Base-by-base conservation (phyloP, 1,284 basidiomycete species). In the Ganoderma lucidum region DNA sequence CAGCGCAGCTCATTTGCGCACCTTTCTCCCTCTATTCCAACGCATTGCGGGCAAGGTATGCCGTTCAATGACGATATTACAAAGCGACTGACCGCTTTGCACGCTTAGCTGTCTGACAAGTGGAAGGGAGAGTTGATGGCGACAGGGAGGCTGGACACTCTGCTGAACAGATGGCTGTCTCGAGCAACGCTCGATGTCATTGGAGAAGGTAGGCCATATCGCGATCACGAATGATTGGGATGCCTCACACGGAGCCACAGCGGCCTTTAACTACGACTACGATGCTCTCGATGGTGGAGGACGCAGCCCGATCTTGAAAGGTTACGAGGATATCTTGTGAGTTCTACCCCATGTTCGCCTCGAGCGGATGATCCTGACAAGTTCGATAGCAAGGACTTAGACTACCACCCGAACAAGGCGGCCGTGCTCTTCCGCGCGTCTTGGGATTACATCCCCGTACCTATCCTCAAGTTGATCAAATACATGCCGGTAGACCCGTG, bases 261-360 rank as follows among this genome's bases (percentile, higher is more conserved):
- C 75, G 19, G 79, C 79, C 0, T 81, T 81, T 32, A 74, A 76
- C 55, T 77, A 76, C 68, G 70, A 77, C 4, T 80, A 80, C 53
- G 74, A 76, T n/a, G 74, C 78, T 0, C 67, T 81, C 0, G 73
- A 81, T 39, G 68, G 77, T 23, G 64, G 37, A 2, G 63, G 71
- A 14, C 45, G 74, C 17, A 78, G 74, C 41, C 73, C 75, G 6
- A 63, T 82, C 1, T 64, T 70, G 9, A 65, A 74, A 6, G 73
- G 74, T 3, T 77, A 79, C 48, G 71, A 78, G 10, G 75, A 77
- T 61, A 65, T 82, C 30, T 80, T 81, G 80, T 81, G 67, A 67
- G 80, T 70, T 19, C 10, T 15, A 6, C n/a, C 45, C 0, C 2
- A n/a, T 28, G 2, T 10, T 28, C 0, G 6, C 14, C 14, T 9